Conservation (phyloP, 225 moss, liverwort and hornwort genomes). For the Asterella californica region DNA sequence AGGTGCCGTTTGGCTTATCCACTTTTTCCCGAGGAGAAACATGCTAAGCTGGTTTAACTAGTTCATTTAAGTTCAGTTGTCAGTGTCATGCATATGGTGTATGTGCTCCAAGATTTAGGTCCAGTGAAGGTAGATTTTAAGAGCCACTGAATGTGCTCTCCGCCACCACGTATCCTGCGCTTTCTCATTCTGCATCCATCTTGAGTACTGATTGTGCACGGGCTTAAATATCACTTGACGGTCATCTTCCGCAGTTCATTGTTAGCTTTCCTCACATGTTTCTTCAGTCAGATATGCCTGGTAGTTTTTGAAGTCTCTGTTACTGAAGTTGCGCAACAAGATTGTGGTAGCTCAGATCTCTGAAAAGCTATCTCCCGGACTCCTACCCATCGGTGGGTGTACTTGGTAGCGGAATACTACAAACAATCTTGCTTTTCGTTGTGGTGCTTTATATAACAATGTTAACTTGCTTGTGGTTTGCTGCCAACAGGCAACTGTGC, state of each 20-base stretch:
- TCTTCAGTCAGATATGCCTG: not conserved
- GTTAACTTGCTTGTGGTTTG: not conserved
- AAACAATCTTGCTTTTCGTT: not conserved
- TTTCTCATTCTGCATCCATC: no score
- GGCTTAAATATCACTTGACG: no score
- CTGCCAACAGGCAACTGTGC: constrained; percentile 64
- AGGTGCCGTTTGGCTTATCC: constrained; percentile 39
- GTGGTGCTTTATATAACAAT: not conserved
- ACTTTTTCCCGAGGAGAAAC: not conserved
- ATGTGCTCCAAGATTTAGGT: not conserved
- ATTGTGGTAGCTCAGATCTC: not conserved
- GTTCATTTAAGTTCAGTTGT: not conserved
- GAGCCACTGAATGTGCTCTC: no score
- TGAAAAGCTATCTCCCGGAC: not conserved
- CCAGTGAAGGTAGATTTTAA: no score
- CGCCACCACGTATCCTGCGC: no score
- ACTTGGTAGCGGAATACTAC: not conserved
- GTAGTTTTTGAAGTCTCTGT: not conserved
- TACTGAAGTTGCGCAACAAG: not conserved
- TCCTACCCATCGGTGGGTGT: not conserved
- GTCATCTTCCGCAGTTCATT: no score
- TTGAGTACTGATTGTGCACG: no score
- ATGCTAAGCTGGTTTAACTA: not conserved
- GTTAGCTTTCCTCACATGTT: no score
- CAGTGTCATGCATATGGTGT: not conserved